Evolutionary conservation across 768 basidiomycete species (phyloP), one percentile per base, ranked within the genome.

Genomic region (Trametes cubensis): DNA sequence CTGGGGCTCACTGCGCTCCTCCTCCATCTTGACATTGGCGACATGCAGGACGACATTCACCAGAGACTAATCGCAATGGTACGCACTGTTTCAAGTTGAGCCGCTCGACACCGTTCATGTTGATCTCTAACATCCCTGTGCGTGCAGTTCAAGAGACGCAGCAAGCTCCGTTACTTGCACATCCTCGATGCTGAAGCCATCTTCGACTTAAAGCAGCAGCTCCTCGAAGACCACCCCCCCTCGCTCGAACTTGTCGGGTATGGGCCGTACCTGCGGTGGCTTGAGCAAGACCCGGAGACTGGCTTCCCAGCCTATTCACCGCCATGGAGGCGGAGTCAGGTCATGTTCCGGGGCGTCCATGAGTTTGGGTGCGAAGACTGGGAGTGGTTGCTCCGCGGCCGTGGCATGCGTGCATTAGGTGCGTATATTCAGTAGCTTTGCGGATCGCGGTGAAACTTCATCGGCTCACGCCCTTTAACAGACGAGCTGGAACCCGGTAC

Each of bases 331-430:
- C 3, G 14, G 6, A 25, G 20, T 21, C 62, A 58, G 58, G 50
- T 60, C 10, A 18, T 8, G n/a, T 64, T 64, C 46, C 42, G 58
- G 23, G 54, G 39, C 6, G 60, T 38, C 8, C 57, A 64, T 15
- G 54, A 62, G 23, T 64, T 64, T 21, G 63, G 61, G 21, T 52
- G 55, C 49, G 49, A 51, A 25, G 66, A 64, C 11, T 67, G 66
- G 66, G 55, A 62, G 20, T 67, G 66, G 66, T 49, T 64, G 23
- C 41, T 63, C 26, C 17, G 60, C n/a, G 23, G 54, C 40, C 56
- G 49, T 20, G 48, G 56, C 40, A 26, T 38, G 28, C 7, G 20
- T 1, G 11, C n/a, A n/a, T 14, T n/a, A 34, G 48, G 48, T 49
- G 18, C 13, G 25, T 49, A 6, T 10, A 11, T 34, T 34, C 10